These are phyloP conservation scores for Teratosphaeriaceae sp. DNA, from an alignment of 2,329 filamentous ascomycete genomes.

Conservation along the genomic window DNA sequence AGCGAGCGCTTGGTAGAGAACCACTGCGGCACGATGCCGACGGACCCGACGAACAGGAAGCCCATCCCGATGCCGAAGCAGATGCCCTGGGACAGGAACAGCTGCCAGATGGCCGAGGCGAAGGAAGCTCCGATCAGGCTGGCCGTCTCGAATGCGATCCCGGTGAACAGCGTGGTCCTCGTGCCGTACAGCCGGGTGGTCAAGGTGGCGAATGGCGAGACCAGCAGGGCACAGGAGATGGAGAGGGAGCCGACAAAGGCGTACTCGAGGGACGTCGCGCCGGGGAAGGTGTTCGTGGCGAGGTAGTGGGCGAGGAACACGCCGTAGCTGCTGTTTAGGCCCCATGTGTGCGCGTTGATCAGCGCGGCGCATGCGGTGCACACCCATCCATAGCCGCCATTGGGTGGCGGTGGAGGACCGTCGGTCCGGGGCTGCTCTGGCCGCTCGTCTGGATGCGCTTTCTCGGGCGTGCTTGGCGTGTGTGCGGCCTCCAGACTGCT, in stretches of 20 bases:
- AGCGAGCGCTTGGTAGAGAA: constrained; percentile 62
- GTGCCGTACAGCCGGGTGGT: constrained; percentile 58
- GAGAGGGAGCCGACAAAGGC: constrained; percentile 72
- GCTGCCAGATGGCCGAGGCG: constrained; percentile 62
- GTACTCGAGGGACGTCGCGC: constrained; percentile 58
- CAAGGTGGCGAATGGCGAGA: constrained; percentile 62
- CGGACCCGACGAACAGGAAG: constrained; percentile 63
- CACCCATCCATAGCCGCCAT: constrained; percentile 56
- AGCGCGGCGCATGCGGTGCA: constrained; percentile 40
- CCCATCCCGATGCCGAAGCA: constrained; percentile 75
- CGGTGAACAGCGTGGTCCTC: constrained; percentile 55
- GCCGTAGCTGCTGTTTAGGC: constrained; percentile 49
- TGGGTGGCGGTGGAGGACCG: constrained; percentile 8
- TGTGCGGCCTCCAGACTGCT: not conserved
- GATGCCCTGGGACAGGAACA: constrained; percentile 68
- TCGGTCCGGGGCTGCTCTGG: not conserved
- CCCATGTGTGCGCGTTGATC: constrained; percentile 45
- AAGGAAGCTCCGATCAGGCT: constrained; percentile 67
- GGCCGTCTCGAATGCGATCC: constrained; percentile 56
- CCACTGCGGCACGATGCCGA: constrained; percentile 66
- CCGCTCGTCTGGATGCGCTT: not conserved
- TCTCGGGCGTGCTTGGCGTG: not conserved
- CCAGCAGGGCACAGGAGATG: constrained; percentile 57
- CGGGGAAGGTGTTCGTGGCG: constrained; percentile 54
- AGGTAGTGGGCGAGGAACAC: constrained; percentile 75